Percentiles rank a stretch among this genome's conserved stretches.
phyloP scores from a whole-genome alignment of 805 yeast genomes.

The Ogataea ganodermae region DNA sequence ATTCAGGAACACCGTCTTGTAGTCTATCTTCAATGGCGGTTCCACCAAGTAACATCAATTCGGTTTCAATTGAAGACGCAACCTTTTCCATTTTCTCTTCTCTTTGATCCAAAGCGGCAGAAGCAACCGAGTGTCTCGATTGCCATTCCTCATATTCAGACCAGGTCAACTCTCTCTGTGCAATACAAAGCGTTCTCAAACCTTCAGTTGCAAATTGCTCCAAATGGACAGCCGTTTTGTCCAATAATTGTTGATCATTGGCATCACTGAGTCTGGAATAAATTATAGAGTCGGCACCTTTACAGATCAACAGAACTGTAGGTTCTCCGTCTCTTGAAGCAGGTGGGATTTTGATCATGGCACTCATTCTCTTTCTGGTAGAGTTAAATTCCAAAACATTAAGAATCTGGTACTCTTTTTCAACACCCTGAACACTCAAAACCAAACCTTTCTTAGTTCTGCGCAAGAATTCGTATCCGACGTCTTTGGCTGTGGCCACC shows the following conservation, averaged over 20 bases:
- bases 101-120: constrained; percentile 60
- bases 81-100: constrained; percentile 74
- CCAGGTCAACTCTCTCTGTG: constrained; percentile 68
- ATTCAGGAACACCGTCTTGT: constrained; percentile 86
- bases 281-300: constrained; percentile 84
- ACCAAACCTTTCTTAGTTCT: constrained; percentile 69
- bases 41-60: constrained; percentile 70
- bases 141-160: constrained; percentile 64
- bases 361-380: constrained; percentile 87
- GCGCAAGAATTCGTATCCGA: constrained; percentile 68
- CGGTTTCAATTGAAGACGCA: constrained; percentile 71
- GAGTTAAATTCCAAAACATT: constrained; percentile 79
- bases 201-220: constrained; percentile 85
- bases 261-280: constrained; percentile 59
- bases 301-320: constrained; percentile 68
- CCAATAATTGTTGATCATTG: constrained; percentile 45
- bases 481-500: constrained; percentile 77
- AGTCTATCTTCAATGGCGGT: constrained; percentile 85
- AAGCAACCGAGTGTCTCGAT: constrained; percentile 60
- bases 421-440: constrained; percentile 67
- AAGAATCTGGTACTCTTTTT: constrained; percentile 69
- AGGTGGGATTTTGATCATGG: constrained; percentile 68
- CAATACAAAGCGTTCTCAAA: constrained; percentile 77
- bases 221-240: constrained; percentile 69
- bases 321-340: constrained; percentile 47